Conservation (phyloP, 164 flowering plant species). For the Buxus sempervirens region DNA sequence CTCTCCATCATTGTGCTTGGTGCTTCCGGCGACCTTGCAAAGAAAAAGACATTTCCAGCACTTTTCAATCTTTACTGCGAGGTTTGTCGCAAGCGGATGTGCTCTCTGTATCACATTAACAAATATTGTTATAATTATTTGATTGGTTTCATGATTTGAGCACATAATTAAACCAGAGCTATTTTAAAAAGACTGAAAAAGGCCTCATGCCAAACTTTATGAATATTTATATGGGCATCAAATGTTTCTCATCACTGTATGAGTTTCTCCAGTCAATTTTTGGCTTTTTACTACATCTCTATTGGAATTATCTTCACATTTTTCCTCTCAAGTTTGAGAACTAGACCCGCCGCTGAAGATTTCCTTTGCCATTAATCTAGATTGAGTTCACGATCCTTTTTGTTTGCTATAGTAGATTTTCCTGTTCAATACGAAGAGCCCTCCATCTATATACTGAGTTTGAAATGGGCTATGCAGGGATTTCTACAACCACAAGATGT, state of each 20-base stretch:
- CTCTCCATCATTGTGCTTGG: constrained; percentile 90
- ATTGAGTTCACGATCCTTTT: not conserved
- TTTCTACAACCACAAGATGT: constrained; percentile 72
- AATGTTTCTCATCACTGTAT: not conserved
- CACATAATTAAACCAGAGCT: not conserved
- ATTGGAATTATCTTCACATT: not conserved
- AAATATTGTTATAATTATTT: not conserved
- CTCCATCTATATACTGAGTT: constrained; percentile 5
- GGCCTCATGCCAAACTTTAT: not conserved
- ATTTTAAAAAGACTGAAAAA: not conserved
- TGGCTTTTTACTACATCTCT: not conserved
- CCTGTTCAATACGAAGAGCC: not conserved
- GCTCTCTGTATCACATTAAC: too few relatives aligned
- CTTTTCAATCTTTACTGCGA: constrained; percentile 83
- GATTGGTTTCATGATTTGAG: not conserved
- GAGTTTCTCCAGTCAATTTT: not conserved
- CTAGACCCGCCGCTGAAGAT: not conserved
- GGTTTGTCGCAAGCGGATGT: constrained; percentile 34
- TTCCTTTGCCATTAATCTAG: not conserved
- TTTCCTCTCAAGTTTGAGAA: not conserved
- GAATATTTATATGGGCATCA: not conserved
- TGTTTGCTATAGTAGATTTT: not conserved
- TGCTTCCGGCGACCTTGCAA: constrained; percentile 99
- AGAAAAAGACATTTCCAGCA: constrained; percentile 98
- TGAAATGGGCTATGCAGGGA: constrained; percentile 45